Conservation (phyloP, 2,329 filamentous ascomycete genomes). For the Aspergillus puulaauensis region DNA sequence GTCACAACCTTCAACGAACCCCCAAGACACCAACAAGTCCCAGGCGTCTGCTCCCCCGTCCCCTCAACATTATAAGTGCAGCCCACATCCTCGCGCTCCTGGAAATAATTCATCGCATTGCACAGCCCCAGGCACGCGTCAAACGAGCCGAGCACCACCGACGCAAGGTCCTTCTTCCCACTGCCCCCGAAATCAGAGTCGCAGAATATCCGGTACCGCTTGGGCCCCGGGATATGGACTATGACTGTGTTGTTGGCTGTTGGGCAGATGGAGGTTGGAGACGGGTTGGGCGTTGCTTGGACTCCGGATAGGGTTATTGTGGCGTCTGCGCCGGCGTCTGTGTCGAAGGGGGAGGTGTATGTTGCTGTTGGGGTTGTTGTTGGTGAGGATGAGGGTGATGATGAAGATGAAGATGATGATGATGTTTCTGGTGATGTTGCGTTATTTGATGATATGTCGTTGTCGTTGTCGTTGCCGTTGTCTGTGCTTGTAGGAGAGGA, state of each 20-base stretch:
- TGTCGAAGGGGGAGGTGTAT: neutral
- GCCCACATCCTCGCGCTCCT: slow-evolving; percentile 1
- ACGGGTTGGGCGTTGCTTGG: neutral
- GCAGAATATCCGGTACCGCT: slow-evolving; percentile 6
- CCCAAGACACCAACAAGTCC: slow-evolving; percentile 11
- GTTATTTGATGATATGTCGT: neutral
- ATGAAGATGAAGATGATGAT: neutral
- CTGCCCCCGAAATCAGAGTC: neutral
- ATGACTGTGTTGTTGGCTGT: slow-evolving; percentile 11
- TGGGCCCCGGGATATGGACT: neutral
- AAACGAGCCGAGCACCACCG: neutral
- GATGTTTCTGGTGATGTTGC: neutral
- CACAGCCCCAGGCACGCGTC: slow-evolving; percentile 4
- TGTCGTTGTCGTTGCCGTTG: too few relatives aligned
- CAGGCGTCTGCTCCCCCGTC: slow-evolving; percentile 1
- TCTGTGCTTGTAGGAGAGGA: too few relatives aligned
- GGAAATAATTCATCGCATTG: slow-evolving; percentile 9
- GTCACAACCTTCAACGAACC: neutral
- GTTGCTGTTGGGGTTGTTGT: neutral
- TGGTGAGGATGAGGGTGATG: neutral
- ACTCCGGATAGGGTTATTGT: neutral
- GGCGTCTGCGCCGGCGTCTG: neutral
- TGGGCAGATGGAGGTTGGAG: slow-evolving; percentile 24
- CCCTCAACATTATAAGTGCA: slow-evolving; percentile 5
- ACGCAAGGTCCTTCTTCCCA: neutral